These are phyloP conservation scores for Musa acuminata DNA, from an alignment of 176 grass and related monocot genomes.

Conservation along the genomic window DNA sequence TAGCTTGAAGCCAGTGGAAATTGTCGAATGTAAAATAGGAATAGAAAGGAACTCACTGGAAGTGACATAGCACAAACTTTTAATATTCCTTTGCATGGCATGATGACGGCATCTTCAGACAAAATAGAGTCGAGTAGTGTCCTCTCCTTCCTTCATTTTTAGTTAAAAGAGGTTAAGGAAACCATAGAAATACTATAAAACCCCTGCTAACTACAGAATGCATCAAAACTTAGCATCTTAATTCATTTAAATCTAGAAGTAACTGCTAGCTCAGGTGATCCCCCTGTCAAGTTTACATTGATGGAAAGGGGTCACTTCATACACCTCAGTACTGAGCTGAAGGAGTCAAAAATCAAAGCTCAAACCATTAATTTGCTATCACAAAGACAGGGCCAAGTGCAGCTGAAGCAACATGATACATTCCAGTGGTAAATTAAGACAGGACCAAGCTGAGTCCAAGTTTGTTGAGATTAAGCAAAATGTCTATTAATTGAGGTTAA, in stretches of 20 bases:
- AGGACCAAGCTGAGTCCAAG: neutral
- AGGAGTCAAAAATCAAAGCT: neutral
- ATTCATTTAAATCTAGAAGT: neutral
- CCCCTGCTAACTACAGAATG: neutral
- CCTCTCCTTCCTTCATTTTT: constrained; percentile 63
- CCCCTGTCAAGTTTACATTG: neutral
- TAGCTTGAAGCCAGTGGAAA: neutral
- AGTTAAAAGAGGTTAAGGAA: constrained; percentile 1
- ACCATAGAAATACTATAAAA: neutral
- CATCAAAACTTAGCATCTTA: neutral
- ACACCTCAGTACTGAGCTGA: neutral
- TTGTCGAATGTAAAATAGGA: neutral
- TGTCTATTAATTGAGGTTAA: neutral
- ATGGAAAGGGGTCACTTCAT: neutral
- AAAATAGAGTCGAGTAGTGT: constrained; percentile 54
- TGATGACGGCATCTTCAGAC: constrained; percentile 48
- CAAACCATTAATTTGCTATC: neutral
- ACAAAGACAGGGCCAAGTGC: neutral
- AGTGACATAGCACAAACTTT: constrained; percentile 81
- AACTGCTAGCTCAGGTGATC: neutral
- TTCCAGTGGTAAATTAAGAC: neutral
- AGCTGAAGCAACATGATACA: neutral
- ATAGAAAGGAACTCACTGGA: constrained; percentile 54
- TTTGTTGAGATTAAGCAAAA: neutral
- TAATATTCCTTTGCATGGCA: constrained; percentile 82